phyloP scores from a whole-genome alignment of 805 yeast species.

The Candida cerambycidarum region DNA sequence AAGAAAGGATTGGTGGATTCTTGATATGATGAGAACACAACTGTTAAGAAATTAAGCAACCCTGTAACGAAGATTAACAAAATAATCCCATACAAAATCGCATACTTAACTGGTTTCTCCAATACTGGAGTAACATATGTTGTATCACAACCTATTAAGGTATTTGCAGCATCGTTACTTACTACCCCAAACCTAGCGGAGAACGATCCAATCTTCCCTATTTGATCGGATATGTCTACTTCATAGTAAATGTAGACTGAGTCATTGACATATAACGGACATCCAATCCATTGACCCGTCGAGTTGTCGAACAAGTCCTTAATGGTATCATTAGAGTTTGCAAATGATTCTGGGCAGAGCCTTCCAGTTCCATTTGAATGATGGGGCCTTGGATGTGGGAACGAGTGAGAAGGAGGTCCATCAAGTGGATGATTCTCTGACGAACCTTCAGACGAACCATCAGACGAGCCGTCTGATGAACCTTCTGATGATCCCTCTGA shows the following conservation, averaged over 20 bases:
- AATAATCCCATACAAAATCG: conserved; percentile 40
- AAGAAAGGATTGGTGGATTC: conserved; percentile 56
- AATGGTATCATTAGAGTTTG: conserved; percentile 19
- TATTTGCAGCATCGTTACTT: conserved; percentile 34
- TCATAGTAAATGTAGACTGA: conserved; percentile 37
- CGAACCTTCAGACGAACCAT: too few relatives aligned
- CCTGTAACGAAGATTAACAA: conserved; percentile 41
- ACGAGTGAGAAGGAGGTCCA: not conserved
- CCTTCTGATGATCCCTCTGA: too few relatives aligned
- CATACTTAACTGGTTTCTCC: conserved; percentile 26
- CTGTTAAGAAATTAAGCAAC: conserved; percentile 38
- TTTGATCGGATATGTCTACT: conserved; percentile 39
- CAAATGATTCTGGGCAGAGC: conserved; percentile 6
- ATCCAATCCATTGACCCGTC: conserved; percentile 27
- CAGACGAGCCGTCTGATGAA: too few relatives aligned
- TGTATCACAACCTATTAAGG: conserved; percentile 47
- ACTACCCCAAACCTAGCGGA: conserved; percentile 41
- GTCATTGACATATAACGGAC: conserved; percentile 40
- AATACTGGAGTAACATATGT: conserved; percentile 50
- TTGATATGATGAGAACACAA: conserved; percentile 54
- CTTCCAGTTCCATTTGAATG: not conserved
- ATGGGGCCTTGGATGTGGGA: not conserved
- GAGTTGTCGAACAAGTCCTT: conserved; percentile 23
- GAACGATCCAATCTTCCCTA: conserved; percentile 46
- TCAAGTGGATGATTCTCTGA: too few relatives aligned